phyloP scores from a whole-genome alignment of 1,284 basidiomycete species.

The Apiotrichum gamsii region DNA sequence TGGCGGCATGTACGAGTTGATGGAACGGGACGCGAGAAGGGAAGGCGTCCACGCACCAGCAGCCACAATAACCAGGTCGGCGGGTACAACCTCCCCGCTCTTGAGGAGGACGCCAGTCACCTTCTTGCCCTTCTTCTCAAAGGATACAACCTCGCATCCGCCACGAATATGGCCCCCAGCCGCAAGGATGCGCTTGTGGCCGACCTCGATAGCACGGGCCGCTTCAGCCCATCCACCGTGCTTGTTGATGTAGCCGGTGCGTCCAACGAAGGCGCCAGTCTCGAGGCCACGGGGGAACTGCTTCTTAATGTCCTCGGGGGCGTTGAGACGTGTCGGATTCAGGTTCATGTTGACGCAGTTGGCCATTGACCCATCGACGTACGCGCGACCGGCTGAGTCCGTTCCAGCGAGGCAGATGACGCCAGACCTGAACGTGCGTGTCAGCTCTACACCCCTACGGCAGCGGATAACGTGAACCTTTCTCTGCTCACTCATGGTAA shows the following conservation, averaged over 20 bases:
- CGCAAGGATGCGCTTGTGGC: constrained; percentile 56
- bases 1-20: constrained; percentile 28
- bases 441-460: too few species aligned
- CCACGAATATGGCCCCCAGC: constrained; percentile 60
- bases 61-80: constrained; percentile 40
- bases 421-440: constrained; percentile 29
- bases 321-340: constrained; percentile 19
- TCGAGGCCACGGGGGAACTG: constrained; percentile 18
- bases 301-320: constrained; percentile 20
- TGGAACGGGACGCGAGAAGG: constrained; percentile 57
- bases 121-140: constrained; percentile 41
- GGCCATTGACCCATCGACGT: constrained; percentile 33
- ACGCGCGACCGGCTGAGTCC: constrained; percentile 26
- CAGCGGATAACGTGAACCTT: too few species aligned
- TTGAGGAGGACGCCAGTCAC: constrained; percentile 61
- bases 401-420: constrained; percentile 31
- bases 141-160: constrained; percentile 55
- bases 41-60: constrained; percentile 61
- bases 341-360: constrained; percentile 30
- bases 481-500: constrained; percentile 65
- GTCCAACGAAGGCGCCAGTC: constrained; percentile 26
- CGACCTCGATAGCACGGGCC: constrained; percentile 57
- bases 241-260: constrained; percentile 62
- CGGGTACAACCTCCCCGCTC: constrained; percentile 52
- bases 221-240: constrained; percentile 84